phyloP scores from a whole-genome alignment of 2,329 filamentous ascomycete species.

The Ascomycota sp. region DNA sequence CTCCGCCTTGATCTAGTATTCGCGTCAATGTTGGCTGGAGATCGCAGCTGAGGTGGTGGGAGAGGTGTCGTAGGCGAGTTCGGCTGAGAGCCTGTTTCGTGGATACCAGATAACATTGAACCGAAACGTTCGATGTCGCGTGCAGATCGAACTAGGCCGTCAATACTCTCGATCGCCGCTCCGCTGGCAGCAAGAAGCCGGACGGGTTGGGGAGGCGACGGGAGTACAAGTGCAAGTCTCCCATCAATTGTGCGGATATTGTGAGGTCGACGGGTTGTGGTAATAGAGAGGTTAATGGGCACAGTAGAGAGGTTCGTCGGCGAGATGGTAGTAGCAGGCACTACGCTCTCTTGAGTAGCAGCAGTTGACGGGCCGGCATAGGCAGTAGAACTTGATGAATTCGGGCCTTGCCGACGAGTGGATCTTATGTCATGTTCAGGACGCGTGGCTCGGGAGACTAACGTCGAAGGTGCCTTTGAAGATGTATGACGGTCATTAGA shows the following conservation, averaged over 20 bases:
- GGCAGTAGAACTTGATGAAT: conserved; percentile 31
- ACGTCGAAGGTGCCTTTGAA: conserved; percentile 25
- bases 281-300: background rate
- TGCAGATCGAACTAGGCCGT: conserved; percentile 59
- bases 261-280: conserved; percentile 23
- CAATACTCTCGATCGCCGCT: conserved; percentile 42
- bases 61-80: conserved; percentile 74
- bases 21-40: conserved; percentile 29
- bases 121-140: conserved; percentile 64
- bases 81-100: conserved; percentile 64
- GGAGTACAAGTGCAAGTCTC: conserved; percentile 15
- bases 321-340: conserved; percentile 4
- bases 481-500: conserved; percentile 25
- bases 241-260: conserved; percentile 28
- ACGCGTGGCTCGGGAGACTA: conserved; percentile 28
- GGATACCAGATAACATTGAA: conserved; percentile 52
- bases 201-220: conserved; percentile 21
- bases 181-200: conserved; percentile 47
- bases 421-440: conserved; percentile 36
- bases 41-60: conserved; percentile 36
- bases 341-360: conserved; percentile 7
- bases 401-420: conserved; percentile 57
- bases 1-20: conserved; percentile 39
- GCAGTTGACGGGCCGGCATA: conserved; percentile 17
- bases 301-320: conserved; percentile 1